Evolutionary conservation across 2,329 filamentous ascomycete species (phyloP).

Genomic region (Neonectria punicea): DNA sequence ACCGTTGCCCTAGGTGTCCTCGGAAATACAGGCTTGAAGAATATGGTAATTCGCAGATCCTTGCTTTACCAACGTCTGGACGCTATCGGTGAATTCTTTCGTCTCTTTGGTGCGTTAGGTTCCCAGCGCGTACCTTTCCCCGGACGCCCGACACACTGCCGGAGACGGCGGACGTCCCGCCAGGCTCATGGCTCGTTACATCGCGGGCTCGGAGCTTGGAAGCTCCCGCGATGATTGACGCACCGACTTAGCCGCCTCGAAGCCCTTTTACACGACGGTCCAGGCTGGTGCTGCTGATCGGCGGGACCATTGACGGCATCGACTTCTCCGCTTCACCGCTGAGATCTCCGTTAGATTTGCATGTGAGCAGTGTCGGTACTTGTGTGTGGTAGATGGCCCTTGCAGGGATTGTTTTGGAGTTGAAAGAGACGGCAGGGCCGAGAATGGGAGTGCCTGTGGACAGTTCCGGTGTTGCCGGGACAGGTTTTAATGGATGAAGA

Average conservation of each 20-base stretch:
- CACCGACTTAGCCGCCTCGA: background rate
- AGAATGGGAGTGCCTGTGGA: background rate
- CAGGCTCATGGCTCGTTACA: constrained; percentile 6
- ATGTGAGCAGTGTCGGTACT: background rate
- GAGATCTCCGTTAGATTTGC: background rate
- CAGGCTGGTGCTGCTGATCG: background rate
- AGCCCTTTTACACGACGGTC: background rate
- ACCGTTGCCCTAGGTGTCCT: constrained; percentile 2
- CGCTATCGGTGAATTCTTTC: constrained; percentile 31
- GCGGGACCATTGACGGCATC: background rate
- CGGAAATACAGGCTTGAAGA: constrained; percentile 25
- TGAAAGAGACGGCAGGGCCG: background rate
- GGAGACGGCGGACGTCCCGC: constrained; percentile 22
- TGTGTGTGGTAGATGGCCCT: background rate
- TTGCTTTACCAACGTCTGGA: constrained; percentile 27
- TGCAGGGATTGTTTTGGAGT: constrained; percentile 1
- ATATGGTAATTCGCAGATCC: constrained; percentile 22
- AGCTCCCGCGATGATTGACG: constrained; percentile 41
- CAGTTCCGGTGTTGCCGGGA: background rate
- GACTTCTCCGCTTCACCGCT: constrained; percentile 3
- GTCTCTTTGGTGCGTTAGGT: constrained; percentile 33
- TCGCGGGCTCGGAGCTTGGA: constrained; percentile 38
- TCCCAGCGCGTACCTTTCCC: constrained; percentile 31
- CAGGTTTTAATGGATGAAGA: background rate
- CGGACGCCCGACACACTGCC: constrained; percentile 25